These are phyloP conservation scores for Elsinoe batatas DNA, from an alignment of 2,329 filamentous ascomycete genomes.

Conservation along the genomic window DNA sequence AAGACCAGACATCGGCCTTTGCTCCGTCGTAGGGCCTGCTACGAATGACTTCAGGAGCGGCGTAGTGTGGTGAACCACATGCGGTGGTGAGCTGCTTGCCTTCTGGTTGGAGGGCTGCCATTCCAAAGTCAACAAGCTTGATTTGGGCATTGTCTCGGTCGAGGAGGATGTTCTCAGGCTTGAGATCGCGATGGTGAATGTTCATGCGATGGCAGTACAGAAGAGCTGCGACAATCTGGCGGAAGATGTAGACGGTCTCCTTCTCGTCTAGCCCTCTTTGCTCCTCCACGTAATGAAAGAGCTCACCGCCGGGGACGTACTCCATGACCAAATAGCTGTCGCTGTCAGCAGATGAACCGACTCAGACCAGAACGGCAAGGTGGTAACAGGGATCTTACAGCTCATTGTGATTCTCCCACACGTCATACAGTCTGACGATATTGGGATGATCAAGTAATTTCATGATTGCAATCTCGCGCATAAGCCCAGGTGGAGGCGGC, in stretches of 20 bases:
- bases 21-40: constrained; percentile 71
- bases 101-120: constrained; percentile 83
- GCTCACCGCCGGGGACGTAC: constrained; percentile 73
- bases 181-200: constrained; percentile 92
- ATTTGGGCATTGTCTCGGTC: constrained; percentile 60
- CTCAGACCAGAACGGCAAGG: too few species aligned
- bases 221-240: constrained; percentile 85
- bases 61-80: constrained; percentile 94
- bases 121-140: constrained; percentile 95
- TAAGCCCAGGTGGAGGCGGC: constrained; percentile 63
- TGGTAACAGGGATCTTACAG: constrained; percentile 52
- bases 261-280: constrained; percentile 67
- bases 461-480: constrained; percentile 93
- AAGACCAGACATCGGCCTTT: constrained; percentile 87
- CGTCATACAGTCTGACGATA: constrained; percentile 88
- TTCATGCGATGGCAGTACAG: constrained; percentile 90
- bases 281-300: constrained; percentile 76
- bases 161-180: constrained; percentile 92
- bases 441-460: constrained; percentile 93
- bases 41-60: constrained; percentile 80
- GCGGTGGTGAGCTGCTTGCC: constrained; percentile 75
- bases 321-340: constrained; percentile 85
- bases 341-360: background rate
- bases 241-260: constrained; percentile 73
- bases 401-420: constrained; percentile 94